Conservation (phyloP, 345 rosid genomes). For the Gossypium ekmanianum region DNA sequence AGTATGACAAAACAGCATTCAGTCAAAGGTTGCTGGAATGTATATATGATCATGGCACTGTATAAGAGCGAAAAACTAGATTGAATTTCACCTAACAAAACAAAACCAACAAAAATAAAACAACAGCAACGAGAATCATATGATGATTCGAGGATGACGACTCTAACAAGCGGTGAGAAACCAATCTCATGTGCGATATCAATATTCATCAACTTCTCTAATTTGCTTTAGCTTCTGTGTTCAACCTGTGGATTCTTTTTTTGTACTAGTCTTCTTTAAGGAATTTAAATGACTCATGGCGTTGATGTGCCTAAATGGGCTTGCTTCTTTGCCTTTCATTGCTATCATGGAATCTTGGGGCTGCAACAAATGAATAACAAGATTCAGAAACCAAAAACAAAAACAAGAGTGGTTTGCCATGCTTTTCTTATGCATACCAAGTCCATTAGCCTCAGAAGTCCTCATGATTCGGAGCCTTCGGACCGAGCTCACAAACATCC, state of each 20-base stretch:
- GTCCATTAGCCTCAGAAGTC: conserved; percentile 81
- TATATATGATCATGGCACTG: conserved; percentile 20
- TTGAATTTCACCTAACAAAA: conserved; percentile 33
- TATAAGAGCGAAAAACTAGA: conserved; percentile 26
- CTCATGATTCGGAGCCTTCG: conserved; percentile 89
- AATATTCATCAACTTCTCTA: conserved; percentile 27
- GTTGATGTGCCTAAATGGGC: conserved; percentile 32
- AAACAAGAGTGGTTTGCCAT: not conserved
- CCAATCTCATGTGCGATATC: conserved; percentile 15
- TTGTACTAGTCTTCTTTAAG: conserved; percentile 16
- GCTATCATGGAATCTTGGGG: conserved; percentile 58
- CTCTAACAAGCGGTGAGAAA: conserved; percentile 24
- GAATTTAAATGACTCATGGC: conserved; percentile 4
- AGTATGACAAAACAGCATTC: conserved; percentile 45
- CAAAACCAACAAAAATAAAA: conserved; percentile 8
- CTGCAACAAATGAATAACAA: conserved; percentile 33
- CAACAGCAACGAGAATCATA: conserved; percentile 22
- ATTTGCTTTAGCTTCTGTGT: conserved; percentile 26
- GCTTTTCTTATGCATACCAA: conserved; percentile 41
- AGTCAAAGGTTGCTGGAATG: conserved; percentile 37
- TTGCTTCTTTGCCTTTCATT: conserved; percentile 55
- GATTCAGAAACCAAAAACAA: not conserved
- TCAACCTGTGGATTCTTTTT: conserved; percentile 21
- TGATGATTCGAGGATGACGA: conserved; percentile 18
- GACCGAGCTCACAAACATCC: conserved; percentile 78